phyloP scores from a whole-genome alignment of 192 early-diverging fungal species.

The Umbelopsis sp. region DNA sequence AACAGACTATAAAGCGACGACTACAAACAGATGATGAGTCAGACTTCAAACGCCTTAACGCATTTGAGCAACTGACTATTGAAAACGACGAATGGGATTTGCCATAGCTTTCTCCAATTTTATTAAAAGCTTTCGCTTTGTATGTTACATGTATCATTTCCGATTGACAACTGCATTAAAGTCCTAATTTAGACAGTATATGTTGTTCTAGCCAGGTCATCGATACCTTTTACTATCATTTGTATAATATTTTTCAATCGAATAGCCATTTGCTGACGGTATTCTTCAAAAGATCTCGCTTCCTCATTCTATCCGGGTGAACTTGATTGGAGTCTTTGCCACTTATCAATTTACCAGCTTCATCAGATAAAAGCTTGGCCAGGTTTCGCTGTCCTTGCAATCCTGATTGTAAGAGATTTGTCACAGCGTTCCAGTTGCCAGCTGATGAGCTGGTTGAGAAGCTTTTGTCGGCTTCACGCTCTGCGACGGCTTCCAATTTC shows the following conservation, averaged over 20 bases:
- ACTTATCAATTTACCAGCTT: background rate
- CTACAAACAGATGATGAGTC: background rate
- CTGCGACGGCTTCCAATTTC: constrained; percentile 31
- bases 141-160: constrained; percentile 4
- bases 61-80: background rate
- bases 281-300: constrained; percentile 43
- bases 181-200: background rate
- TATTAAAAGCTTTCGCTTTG: background rate
- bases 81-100: background rate
- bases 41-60: background rate
- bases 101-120: background rate
- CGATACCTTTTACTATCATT: background rate
- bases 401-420: constrained; percentile 22
- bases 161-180: background rate
- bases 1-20: background rate
- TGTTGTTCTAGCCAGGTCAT: background rate
- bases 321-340: constrained; percentile 1
- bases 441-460: background rate
- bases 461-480: constrained; percentile 9
- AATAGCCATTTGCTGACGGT: constrained; percentile 44
- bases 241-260: constrained; percentile 16
- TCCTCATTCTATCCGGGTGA: constrained; percentile 25
- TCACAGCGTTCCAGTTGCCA: constrained; percentile 15
- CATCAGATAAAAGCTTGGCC: constrained; percentile 24
- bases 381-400: constrained; percentile 26